Evolutionary conservation across 768 basidiomycete genomes (phyloP), one percentile per base, ranked within the genome.

Genomic region (Boletus vermiculosoides): DNA sequence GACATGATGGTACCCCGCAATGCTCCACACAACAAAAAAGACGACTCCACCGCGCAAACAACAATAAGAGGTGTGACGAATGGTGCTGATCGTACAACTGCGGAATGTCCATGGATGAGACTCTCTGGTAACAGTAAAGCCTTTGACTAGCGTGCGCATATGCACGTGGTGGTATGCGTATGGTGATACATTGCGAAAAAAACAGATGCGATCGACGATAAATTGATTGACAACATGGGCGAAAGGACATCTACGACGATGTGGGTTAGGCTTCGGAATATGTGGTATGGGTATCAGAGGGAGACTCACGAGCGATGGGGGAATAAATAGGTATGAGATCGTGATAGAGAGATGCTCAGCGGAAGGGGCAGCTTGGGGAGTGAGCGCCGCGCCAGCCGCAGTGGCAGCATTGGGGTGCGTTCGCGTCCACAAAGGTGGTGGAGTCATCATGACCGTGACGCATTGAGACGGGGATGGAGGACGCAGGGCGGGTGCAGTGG

Each of bases 331-430:
- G 55, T 30, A 46, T 52, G 62, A 61, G 25, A 57, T 52, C 57
- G 40, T 44, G 50, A 50, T 44, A 23, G 55, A 40, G 45, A 46
- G 5, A 54, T 67, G 67, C 59, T 77, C 71, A 83, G 67, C 77
- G 81, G 83, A 87, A 86, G 42, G 85, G 85, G 77, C 87, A 88
- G 66, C 75, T 78, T 36, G 83, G 80, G 28, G 82, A 69, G 60
- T 81, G 79, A 16, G 75, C 67, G 39, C 86, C 86, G 63, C 87
- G 83, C 78, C 78, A 86, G 63, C 86, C 86, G 60, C 88, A 90
- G 69, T 88, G 86, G 78, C 86, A 88, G 75, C 88, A 90, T 70
- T 88, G 86, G 57, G 88, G 86, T n/a, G 82, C 77, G 75, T 80
- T 83, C 64, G 78, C 75, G 75, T 82, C 74, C 51, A 77, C 68